These are phyloP conservation scores for Podospora fimiseda DNA, from an alignment of 495 filamentous ascomycete genomes.

Conservation along the genomic window DNA sequence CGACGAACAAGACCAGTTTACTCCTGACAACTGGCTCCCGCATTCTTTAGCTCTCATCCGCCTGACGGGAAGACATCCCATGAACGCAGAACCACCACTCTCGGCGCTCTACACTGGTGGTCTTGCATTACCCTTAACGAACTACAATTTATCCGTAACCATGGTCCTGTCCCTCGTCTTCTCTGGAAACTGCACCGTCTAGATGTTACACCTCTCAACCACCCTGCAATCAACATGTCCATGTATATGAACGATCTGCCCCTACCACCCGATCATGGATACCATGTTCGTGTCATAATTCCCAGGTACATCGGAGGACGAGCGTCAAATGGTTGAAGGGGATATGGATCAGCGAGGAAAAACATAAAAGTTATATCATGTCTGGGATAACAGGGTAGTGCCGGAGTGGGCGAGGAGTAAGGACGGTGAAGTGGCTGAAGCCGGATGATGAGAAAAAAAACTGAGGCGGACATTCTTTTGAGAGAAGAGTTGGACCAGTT, in stretches of 20 bases:
- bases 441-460: too few relatives aligned
- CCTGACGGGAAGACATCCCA: slow-evolving; percentile 12
- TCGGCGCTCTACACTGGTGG: slow-evolving; percentile 5
- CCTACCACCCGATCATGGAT: slow-evolving; percentile 17
- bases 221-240: slow-evolving; percentile 16
- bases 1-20: slow-evolving; percentile 18
- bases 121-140: slow-evolving; percentile 17
- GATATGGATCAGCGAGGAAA: slow-evolving; percentile 8
- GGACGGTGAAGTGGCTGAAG: slow-evolving; percentile 6
- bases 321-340: slow-evolving; percentile 15
- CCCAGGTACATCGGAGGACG: slow-evolving; percentile 12
- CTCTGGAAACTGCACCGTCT: slow-evolving; percentile 18
- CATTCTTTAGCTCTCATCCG: slow-evolving; percentile 10
- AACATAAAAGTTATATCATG: slow-evolving; percentile 16
- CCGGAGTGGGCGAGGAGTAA: slow-evolving; percentile 6
- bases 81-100: slow-evolving; percentile 12
- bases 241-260: slow-evolving; percentile 17
- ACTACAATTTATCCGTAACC: slow-evolving; percentile 13
- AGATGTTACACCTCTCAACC: slow-evolving; percentile 6
- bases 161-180: slow-evolving; percentile 13
- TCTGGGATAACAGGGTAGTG: slow-evolving; percentile 12
- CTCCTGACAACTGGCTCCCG: slow-evolving; percentile 18
- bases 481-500: too few relatives aligned
- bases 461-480: too few relatives aligned
- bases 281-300: slow-evolving; percentile 13